Percentiles rank a stretch among this genome's conserved stretches.
Conservation (phyloP, 2,329 filamentous ascomycete genomes). For the Exophiala calicioides region DNA sequence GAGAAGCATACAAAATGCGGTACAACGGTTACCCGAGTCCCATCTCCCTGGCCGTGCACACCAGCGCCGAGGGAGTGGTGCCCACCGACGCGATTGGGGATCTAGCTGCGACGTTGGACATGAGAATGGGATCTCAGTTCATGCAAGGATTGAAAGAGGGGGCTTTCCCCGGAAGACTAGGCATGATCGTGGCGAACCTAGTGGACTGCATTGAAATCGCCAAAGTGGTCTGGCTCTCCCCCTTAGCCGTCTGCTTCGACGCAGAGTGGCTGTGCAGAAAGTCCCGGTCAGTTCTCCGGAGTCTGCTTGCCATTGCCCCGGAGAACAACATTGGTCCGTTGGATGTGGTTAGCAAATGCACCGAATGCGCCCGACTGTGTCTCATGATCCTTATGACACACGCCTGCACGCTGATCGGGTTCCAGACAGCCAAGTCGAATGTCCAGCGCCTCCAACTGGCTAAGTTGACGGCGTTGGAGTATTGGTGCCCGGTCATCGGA, state of each 20-base stretch:
- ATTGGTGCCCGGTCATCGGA: slow-evolving; percentile 21
- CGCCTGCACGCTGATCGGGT: slow-evolving; percentile 27
- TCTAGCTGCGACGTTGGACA: slow-evolving; percentile 20
- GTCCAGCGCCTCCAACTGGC: slow-evolving; percentile 15
- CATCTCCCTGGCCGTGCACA: slow-evolving; percentile 7
- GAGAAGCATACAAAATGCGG: slow-evolving; percentile 20
- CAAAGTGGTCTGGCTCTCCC: slow-evolving; percentile 28
- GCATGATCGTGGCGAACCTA: slow-evolving; percentile 17
- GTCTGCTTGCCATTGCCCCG: slow-evolving; percentile 20
- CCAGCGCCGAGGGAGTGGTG: slow-evolving; percentile 12
- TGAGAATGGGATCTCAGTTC: slow-evolving; percentile 26
- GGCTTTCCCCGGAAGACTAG: slow-evolving; percentile 12
- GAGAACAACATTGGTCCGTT: slow-evolving; percentile 18
- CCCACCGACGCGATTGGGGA: slow-evolving; percentile 24
- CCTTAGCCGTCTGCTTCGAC: slow-evolving; percentile 27
- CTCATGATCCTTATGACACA: slow-evolving; percentile 27
- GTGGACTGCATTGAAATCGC: slow-evolving; percentile 29
- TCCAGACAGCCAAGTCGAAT: slow-evolving; percentile 22
- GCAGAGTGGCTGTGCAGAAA: slow-evolving; percentile 30
- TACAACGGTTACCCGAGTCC: slow-evolving; percentile 17
- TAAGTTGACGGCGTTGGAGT: slow-evolving; percentile 13
- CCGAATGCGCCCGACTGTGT: slow-evolving; percentile 16
- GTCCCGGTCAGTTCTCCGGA: slow-evolving; percentile 22
- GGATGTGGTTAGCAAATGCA: slow-evolving; percentile 17
- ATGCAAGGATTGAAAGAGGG: slow-evolving; percentile 14